These are phyloP conservation scores for Neofusicoccum sp. DNA, from an alignment of 2,329 filamentous ascomycete genomes.

Conservation along the genomic window DNA sequence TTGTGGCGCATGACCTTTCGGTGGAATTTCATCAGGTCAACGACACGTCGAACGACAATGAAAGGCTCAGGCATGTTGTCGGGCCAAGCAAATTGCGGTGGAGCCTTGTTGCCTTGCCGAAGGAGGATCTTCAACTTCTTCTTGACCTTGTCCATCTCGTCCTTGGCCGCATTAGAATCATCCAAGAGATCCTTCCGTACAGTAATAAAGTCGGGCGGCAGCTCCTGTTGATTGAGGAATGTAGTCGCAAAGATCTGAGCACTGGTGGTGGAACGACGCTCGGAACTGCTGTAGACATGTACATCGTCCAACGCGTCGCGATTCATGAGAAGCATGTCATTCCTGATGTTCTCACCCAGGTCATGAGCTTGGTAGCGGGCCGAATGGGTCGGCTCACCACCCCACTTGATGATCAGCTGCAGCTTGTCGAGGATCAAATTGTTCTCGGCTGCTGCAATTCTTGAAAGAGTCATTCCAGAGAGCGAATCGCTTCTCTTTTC, in stretches of 20 bases:
- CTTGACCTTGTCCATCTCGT: conserved; percentile 99
- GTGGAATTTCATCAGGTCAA: conserved; percentile 97
- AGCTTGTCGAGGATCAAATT: conserved; percentile 92
- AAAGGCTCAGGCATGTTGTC: conserved; percentile 92
- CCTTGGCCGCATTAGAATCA: conserved; percentile 96
- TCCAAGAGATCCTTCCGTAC: conserved; percentile 93
- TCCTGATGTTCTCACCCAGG: conserved; percentile 91
- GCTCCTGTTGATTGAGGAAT: conserved; percentile 82
- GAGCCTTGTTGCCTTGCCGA: conserved; percentile 87
- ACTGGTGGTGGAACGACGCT: conserved; percentile 89
- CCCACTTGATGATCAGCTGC: conserved; percentile 98
- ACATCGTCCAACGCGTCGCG: conserved; percentile 89
- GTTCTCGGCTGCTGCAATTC: conserved; percentile 90
- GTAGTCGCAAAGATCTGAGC: conserved; percentile 93
- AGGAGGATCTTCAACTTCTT: conserved; percentile 96
- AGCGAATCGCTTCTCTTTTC: conserved; percentile 69
- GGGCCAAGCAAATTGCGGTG: conserved; percentile 97
- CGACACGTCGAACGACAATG: conserved; percentile 85
- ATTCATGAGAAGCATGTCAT: conserved; percentile 90
- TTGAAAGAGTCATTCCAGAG: conserved; percentile 85
- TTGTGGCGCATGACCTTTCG: conserved; percentile 93
- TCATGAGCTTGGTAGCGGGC: conserved; percentile 95
- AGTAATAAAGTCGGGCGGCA: conserved; percentile 81
- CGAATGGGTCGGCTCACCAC: conserved; percentile 95
- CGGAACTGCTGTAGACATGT: conserved; percentile 91